Percentiles rank a stretch among this genome's conserved stretches.
Evolutionary conservation across 495 filamentous ascomycete genomes (phyloP).

Genomic region (Letharia lupina): DNA sequence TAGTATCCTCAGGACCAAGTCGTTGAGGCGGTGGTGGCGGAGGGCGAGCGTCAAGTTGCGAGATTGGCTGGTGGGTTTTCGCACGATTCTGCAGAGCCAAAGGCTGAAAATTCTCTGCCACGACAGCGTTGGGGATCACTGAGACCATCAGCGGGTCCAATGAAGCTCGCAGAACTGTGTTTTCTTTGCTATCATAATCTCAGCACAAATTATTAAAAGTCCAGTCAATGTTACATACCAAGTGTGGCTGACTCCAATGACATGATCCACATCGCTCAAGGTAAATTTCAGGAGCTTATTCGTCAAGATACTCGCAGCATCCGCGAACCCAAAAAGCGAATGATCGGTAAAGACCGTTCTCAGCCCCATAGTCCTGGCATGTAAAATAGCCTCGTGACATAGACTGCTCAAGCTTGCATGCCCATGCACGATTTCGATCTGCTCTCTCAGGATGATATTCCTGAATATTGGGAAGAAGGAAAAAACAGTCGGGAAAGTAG

Average conservation of each 20-base stretch:
- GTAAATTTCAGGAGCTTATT: slow-evolving; percentile 96
- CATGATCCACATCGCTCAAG: slow-evolving; percentile 94
- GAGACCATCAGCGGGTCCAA: slow-evolving; percentile 95
- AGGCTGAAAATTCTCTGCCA: slow-evolving; percentile 90
- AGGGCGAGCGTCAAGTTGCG: slow-evolving; percentile 28
- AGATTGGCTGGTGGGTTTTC: slow-evolving; percentile 23
- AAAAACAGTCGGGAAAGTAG: slow-evolving; percentile 96
- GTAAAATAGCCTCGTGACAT: slow-evolving; percentile 90
- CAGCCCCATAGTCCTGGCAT: slow-evolving; percentile 92
- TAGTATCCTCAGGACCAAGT: slow-evolving; percentile 71
- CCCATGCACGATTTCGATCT: slow-evolving; percentile 94
- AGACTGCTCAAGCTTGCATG: slow-evolving; percentile 86
- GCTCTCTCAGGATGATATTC: slow-evolving; percentile 87
- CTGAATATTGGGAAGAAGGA: slow-evolving; percentile 96
- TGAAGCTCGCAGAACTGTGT: slow-evolving; percentile 89
- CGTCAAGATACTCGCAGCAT: slow-evolving; percentile 89
- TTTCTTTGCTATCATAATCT: slow-evolving; percentile 68
- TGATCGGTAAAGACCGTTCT: slow-evolving; percentile 96
- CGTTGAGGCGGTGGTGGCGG: slow-evolving; percentile 42
- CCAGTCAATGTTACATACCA: slow-evolving; percentile 50
- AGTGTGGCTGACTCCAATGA: slow-evolving; percentile 95
- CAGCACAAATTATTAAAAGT: background rate
- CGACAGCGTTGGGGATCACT: slow-evolving; percentile 94
- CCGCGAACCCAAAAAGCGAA: slow-evolving; percentile 94
- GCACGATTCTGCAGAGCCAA: slow-evolving; percentile 37